phyloP scores from a whole-genome alignment of 106 monocot species.

The Allium sativum region DNA sequence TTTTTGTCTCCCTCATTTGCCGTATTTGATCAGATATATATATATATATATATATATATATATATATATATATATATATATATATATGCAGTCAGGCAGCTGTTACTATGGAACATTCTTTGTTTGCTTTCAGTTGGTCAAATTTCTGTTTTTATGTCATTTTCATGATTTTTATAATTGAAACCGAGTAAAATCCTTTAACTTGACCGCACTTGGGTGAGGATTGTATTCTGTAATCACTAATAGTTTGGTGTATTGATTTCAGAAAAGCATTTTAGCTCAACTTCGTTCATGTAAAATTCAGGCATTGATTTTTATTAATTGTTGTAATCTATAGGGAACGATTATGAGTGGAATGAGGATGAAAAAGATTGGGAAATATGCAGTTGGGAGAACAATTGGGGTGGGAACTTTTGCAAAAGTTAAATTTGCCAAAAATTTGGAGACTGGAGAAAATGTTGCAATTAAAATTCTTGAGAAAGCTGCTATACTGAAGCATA shows the following conservation, averaged over 20 bases:
- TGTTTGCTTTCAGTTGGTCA: background rate
- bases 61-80: too few species aligned
- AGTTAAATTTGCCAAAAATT: constrained; percentile 81
- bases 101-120: background rate
- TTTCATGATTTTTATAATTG: background rate
- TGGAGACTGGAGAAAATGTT: constrained; percentile 51
- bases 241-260: background rate
- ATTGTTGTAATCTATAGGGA: background rate
- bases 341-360: constrained; percentile 6
- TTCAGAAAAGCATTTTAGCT: too few species aligned
- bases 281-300: too few species aligned
- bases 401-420: constrained; percentile 90
- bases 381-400: constrained; percentile 81
- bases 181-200: background rate
- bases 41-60: too few species aligned
- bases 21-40: too few species aligned
- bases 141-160: background rate
- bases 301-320: background rate
- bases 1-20: too few species aligned
- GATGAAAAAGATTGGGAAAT: constrained; percentile 70
- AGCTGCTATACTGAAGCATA: constrained; percentile 62
- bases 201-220: background rate
- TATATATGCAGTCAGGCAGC: background rate
- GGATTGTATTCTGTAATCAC: background rate
- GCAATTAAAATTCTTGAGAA: constrained; percentile 75